Evolutionary conservation across 2,329 filamentous ascomycete genomes (phyloP), one percentile per base, ranked within the genome.

Genomic region (Mariannaea sp.): DNA sequence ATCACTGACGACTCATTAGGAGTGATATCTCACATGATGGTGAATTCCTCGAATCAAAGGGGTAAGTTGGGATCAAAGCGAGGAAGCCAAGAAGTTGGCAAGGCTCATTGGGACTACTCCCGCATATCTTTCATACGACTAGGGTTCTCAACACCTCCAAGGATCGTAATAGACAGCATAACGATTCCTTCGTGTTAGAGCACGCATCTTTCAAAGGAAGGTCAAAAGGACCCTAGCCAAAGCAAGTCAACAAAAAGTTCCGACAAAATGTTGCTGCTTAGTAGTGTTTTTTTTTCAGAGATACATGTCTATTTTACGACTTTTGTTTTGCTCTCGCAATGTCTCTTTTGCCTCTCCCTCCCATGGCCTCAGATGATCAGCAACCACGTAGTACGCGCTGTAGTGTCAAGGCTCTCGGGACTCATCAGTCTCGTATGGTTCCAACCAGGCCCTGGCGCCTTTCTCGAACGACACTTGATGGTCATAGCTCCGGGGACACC

Each of bases 41-140:
- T 16, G 24, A 42, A 39, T 29, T 39, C 26, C 36, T 49, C 48
- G 36, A 42, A 49, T 56, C 45, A 58, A 59, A 53, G 52, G 49
- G 41, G 19, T 35, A 40, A 13, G 38, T 49, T 49, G 42, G 49
- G 22, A 49, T 39, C 39, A 39, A 46, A 32, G 49, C 24, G 24
- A 42, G n/a, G 20, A 26, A 32, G 13, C 19, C 29, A 32, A 10
- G n/a, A n/a, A n/a, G n/a, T n/a, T n/a, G n/a, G n/a, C n/a, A 53
- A 41, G 32, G 40, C 63, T 61, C 61, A 65, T 65, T 53, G 63
- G 63, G 56, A 60, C 36, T 46, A 57, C 53, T 57, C 60, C 63
- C 63, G 59, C 29, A 35, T 13, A 19, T 16, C 33, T 45, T 39
- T 16, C 17, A 12, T 39, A 29, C 36, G n/a, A n/a, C n/a, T n/a